These are phyloP conservation scores for Cyclocybe cylindracea DNA, from an alignment of 768 basidiomycete genomes.

Conservation along the genomic window DNA sequence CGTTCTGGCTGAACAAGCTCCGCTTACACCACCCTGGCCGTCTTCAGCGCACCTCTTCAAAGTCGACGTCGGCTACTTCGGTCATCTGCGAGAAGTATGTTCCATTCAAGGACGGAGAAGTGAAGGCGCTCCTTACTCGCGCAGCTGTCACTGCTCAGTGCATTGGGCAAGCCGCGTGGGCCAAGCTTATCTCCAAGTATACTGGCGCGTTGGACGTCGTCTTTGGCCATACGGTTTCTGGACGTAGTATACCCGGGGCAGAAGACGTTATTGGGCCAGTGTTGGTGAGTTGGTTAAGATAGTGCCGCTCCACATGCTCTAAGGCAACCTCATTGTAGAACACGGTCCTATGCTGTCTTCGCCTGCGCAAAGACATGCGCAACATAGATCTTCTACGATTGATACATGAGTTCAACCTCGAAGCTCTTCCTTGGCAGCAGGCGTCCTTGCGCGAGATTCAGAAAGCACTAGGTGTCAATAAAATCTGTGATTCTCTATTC, in stretches of 20 bases:
- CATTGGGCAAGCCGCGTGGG: conserved; percentile 30
- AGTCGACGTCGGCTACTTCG: not conserved
- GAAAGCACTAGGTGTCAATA: conserved; percentile 24
- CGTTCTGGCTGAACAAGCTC: conserved; percentile 37
- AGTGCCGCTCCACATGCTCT: not conserved
- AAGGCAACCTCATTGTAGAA: conserved; percentile 30
- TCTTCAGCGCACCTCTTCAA: conserved; percentile 12
- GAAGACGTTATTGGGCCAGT: conserved; percentile 49
- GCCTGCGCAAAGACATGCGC: conserved; percentile 18
- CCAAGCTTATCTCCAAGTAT: conserved; percentile 25
- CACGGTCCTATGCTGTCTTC: conserved; percentile 45
- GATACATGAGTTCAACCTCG: conserved; percentile 39
- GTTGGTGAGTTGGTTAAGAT: conserved; percentile 32
- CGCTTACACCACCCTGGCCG: conserved; percentile 18
- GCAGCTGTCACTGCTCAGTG: conserved; percentile 35
- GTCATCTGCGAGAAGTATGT: conserved; percentile 13
- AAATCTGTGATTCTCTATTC: conserved; percentile 44
- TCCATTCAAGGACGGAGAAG: conserved; percentile 6
- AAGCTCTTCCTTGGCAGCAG: conserved; percentile 44
- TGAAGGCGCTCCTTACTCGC: conserved; percentile 18
- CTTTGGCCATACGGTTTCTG: conserved; percentile 49
- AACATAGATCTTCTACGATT: conserved; percentile 35
- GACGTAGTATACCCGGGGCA: conserved; percentile 38
- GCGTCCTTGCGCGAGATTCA: conserved; percentile 45
- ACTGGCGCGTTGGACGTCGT: conserved; percentile 39